Evolutionary conservation across 2,329 filamentous ascomycete genomes (phyloP), one percentile per base, ranked within the genome.

Genomic region (Xylaria sp.): DNA sequence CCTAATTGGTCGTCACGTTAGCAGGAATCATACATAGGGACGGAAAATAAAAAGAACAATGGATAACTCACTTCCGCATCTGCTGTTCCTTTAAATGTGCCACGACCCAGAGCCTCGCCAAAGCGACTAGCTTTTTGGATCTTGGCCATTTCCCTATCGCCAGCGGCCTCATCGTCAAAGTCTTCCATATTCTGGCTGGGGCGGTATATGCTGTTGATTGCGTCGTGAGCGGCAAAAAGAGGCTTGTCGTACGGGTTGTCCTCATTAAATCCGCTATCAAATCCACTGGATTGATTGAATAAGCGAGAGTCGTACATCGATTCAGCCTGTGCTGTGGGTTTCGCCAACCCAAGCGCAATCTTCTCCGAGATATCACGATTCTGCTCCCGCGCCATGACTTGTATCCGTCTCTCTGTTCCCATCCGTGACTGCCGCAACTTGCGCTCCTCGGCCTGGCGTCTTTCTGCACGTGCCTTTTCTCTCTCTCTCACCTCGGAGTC

Each of bases 181-280:
- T 93, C 93, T 59, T 91, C 92, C 76, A 91, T 88, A 65, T 91
- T 90, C 27, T 92, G 88, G 25, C 88, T 88, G 1, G 95, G 93
- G 40, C 94, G 88, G 81, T 99, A 99, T 73, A 99, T 98, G 79
- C 91, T 95, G 82, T 89, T 96, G 75, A 98, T 93, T 9, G 93
- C 95, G 78, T 98, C 95, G 79, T 98, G 94, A 16, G 96, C 95
- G 0, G 94, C 94, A 79, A 99, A 99, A 8, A 99, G 84, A 23
- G 96, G 96, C 82, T 98, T 98, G 80, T 98, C 96, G 82, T 98
- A 99, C 0, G 91, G 90, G 78, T 99, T 96, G 80, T 99, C 96
- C 80, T 99, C 96, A 80, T 99, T 99, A 86, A 98, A 94, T 0
- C 95, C 96, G 61, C 90, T 88, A 74, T 94, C 91, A 78, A 99